Base-by-base conservation (phyloP, 2,329 filamentous ascomycete species). In the Cladophialophora psammophila region DNA sequence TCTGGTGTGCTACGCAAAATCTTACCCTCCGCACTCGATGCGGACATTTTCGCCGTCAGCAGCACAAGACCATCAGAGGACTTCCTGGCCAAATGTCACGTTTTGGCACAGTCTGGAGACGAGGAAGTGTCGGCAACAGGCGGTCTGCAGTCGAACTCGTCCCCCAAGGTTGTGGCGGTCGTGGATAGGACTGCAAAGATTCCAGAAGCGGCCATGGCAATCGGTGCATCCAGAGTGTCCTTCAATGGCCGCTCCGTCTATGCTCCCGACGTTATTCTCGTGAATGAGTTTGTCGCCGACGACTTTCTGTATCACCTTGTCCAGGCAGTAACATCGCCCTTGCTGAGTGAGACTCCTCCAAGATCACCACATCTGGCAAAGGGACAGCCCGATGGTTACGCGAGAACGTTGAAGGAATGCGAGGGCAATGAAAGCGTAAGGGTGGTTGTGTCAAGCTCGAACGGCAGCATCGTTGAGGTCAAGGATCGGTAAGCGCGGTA, bases 161-260 rank as follows among this genome's bases (percentile, higher is more conserved):
- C 70, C 1, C 74, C 75, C 9, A 78, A 78, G 12, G 78, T 80
- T 1, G 75, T 89, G 4, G 87, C 87, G 0, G 74, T 91, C 0
- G 86, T 90, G 1, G 88, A 90, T 72, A 81, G 88, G 20, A 86
- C 84, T 2, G 86, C 86, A 10, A 80, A 89, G 69, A 68, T 90
- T 1, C 74, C 80, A 5, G 72, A 76, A 2, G 87, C 88, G 0
- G 88, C 88, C 0, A 77, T 80, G 63, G 79, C 81, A 1, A 78
- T 90, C 0, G 81, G 85, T 0, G 78, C 77, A 0, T 86, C 87
- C 1, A 80, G 86, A 1, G 86, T 89, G 71, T 77, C 78, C 13
- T 86, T 88, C 35, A 79, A 83, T 1, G 87, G 87, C 2, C 79
- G 76, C 1, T 89, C 87, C 0, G 82, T 86, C 0, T 90, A 89